Conservation (phyloP, 2,329 filamentous ascomycete genomes). For the Arthrobotrys musiformis region DNA sequence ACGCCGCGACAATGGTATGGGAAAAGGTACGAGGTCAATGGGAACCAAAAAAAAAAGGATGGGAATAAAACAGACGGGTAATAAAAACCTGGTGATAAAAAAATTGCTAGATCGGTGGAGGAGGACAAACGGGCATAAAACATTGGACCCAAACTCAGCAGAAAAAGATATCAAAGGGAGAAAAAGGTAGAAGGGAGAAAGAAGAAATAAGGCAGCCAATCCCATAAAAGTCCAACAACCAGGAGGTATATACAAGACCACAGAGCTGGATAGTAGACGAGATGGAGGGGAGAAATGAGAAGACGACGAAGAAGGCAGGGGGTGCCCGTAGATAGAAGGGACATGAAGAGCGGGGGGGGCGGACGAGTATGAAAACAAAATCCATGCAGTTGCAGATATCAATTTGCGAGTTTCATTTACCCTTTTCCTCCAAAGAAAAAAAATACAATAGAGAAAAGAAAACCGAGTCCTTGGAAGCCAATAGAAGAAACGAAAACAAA, state of each 20-base stretch:
- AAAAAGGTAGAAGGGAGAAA: slow-evolving; percentile 10
- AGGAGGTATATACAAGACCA: slow-evolving; percentile 46
- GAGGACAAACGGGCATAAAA: too few species aligned
- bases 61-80: too few species aligned
- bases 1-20: slow-evolving; percentile 25
- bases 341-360: neutral
- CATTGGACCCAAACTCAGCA: slow-evolving; percentile 4
- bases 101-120: too few species aligned
- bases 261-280: slow-evolving; percentile 2
- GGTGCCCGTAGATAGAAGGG: neutral
- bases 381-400: slow-evolving; percentile 19
- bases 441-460: too few species aligned
- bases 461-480: slow-evolving; percentile 16
- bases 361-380: slow-evolving; percentile 13
- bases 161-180: too few species aligned
- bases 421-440: neutral
- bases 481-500: neutral
- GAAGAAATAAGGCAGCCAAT: slow-evolving; percentile 2
- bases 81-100: too few species aligned
- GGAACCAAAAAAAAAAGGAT: neutral
- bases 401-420: slow-evolving; percentile 29
- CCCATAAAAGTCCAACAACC: neutral
- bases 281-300: neutral
- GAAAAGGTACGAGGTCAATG: slow-evolving; percentile 11
- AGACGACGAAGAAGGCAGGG: neutral